Conservation (phyloP, 352 stramenopile genomes). For the Phytophthora ramorum region DNA sequence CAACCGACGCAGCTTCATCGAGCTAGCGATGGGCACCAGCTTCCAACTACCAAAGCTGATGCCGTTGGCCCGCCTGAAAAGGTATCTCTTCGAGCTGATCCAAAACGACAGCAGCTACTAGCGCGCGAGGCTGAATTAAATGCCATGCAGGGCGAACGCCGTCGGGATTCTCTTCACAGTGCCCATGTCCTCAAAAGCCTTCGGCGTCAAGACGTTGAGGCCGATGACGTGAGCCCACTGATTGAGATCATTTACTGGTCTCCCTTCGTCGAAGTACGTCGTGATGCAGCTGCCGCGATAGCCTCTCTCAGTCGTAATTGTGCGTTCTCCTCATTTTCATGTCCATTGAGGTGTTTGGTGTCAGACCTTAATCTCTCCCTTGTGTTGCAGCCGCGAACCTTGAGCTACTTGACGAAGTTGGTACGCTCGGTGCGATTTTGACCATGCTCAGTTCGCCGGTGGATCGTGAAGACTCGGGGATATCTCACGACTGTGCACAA, state of each 20-base stretch:
- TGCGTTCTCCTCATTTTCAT: slow-evolving; percentile 24
- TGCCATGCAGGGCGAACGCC: slow-evolving; percentile 15
- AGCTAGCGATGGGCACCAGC: slow-evolving; percentile 2
- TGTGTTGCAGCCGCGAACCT: slow-evolving; percentile 65
- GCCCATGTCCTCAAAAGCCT: slow-evolving; percentile 39
- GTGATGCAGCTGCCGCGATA: slow-evolving; percentile 78
- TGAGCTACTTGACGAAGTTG: slow-evolving; percentile 68
- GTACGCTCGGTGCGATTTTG: slow-evolving; percentile 73
- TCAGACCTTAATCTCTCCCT: not conserved
- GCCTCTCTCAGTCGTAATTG: slow-evolving; percentile 78
- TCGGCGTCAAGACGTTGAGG: slow-evolving; percentile 61
- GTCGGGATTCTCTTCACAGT: slow-evolving; percentile 39
- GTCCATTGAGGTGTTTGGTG: not conserved
- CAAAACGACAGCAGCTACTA: slow-evolving; percentile 35
- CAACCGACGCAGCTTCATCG: slow-evolving; percentile 10
- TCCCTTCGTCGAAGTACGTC: slow-evolving; percentile 79
- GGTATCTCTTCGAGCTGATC: slow-evolving; percentile 22
- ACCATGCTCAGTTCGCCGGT: slow-evolving; percentile 70
- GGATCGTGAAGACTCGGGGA: slow-evolving; percentile 59
- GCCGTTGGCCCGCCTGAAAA: slow-evolving; percentile 3
- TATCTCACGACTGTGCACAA: slow-evolving; percentile 72
- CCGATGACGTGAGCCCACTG: slow-evolving; percentile 72
- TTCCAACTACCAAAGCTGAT: slow-evolving; percentile 1
- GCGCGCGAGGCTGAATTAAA: slow-evolving; percentile 31
- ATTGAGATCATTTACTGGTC: slow-evolving; percentile 92